phyloP scores from a whole-genome alignment of 768 basidiomycete genomes.

The Boletus rubropictus region DNA sequence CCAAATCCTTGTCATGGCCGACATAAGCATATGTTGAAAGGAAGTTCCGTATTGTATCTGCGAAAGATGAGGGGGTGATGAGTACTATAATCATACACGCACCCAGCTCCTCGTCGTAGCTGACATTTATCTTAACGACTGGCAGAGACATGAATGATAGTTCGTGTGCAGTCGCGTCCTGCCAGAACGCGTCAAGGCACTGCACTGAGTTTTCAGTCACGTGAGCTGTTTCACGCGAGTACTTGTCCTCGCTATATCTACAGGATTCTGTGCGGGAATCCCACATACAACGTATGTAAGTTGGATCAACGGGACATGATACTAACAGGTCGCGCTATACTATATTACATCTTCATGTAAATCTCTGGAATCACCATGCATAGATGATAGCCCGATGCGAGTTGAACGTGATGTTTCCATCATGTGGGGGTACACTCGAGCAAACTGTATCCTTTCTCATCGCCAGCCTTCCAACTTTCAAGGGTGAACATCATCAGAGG shows the following conservation, averaged over 20 bases:
- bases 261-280: too few species aligned
- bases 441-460: conserved; percentile 21
- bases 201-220: too few species aligned
- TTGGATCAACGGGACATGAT: too few species aligned
- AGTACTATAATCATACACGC: not conserved
- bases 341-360: not conserved
- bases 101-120: conserved; percentile 75
- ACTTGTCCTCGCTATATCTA: too few species aligned
- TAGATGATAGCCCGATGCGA: not conserved
- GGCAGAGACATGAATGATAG: conserved; percentile 56
- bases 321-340: not conserved
- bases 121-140: conserved; percentile 51
- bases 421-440: conserved; percentile 12
- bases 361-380: too few species aligned
- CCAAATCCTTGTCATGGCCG: conserved; percentile 59
- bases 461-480: conserved; percentile 26
- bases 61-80: conserved; percentile 1
- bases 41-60: conserved; percentile 68
- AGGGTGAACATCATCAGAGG: conserved; percentile 25
- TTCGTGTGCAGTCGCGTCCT: conserved; percentile 18
- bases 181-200: conserved; percentile 23
- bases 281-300: too few species aligned
- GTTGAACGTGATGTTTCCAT: not conserved
- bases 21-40: conserved; percentile 68
- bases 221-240: conserved; percentile 3